Evolutionary conservation across 176 grass and related monocot genomes (phyloP).

Genomic region (Oryza australiensis): DNA sequence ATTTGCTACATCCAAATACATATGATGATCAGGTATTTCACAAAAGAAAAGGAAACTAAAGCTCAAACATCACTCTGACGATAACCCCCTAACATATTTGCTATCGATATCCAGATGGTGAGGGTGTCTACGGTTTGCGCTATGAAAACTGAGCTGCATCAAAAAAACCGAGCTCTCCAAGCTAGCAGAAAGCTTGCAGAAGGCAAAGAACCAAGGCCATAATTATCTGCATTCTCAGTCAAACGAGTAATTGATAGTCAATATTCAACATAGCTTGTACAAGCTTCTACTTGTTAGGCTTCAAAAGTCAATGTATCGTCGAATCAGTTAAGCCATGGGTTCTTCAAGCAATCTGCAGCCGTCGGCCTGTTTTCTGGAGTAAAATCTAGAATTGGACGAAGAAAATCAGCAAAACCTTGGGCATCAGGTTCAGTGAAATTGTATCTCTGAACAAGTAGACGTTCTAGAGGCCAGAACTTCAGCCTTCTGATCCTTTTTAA

Average conservation of each 20-base stretch:
- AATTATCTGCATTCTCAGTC: background rate
- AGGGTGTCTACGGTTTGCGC: background rate
- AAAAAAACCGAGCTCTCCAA: slow-evolving; percentile 1
- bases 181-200: background rate
- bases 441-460: slow-evolving; percentile 65
- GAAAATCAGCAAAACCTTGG: slow-evolving; percentile 48
- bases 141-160: background rate
- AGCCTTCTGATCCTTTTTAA: slow-evolving; percentile 76
- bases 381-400: slow-evolving; percentile 78
- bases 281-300: slow-evolving; percentile 36
- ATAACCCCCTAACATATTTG: background rate
- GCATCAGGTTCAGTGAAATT: slow-evolving; percentile 61
- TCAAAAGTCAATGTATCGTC: background rate
- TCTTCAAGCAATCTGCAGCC: slow-evolving; percentile 66
- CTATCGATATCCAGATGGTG: background rate
- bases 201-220: slow-evolving; percentile 4
- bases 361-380: slow-evolving; percentile 67
- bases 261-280: background rate
- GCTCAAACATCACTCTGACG: slow-evolving; percentile 4
- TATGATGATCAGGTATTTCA: background rate
- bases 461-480: slow-evolving; percentile 63
- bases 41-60: slow-evolving; percentile 14
- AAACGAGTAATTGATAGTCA: background rate
- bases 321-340: slow-evolving; percentile 66
- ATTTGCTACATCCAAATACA: slow-evolving; percentile 5